Base-by-base conservation (phyloP, 495 filamentous ascomycete genomes). In the Symbiotaphrina buchneri region DNA sequence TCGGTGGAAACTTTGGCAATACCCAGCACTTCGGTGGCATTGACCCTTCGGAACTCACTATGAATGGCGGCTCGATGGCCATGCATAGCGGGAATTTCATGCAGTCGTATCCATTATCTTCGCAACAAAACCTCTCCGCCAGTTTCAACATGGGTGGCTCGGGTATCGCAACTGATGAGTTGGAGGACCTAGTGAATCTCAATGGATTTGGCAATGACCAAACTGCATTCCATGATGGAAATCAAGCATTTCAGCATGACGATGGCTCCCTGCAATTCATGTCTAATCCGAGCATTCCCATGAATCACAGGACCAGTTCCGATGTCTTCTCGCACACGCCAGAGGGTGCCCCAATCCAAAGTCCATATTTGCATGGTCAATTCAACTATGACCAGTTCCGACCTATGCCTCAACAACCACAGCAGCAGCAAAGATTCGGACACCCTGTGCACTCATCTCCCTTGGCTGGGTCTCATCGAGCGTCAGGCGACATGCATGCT, bases 31-130 rank as follows among this genome's bases (percentile, higher is more conserved):
- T 57, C 18, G 52, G 53, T 28, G 69, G 65, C 45, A 71, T 94
- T 38, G 80, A 94, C 43, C 87, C 87, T 2, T 85, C 75, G 27
- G 79, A 87, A 28, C 59, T 97, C 35, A 68, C 70, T 32, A 79
- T 85, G 69, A 28, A 53, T 1, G 44, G 47, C 6, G 52, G 47
- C 18, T 18, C 33, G 21, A 13, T 41, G 23, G 13, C 30, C 10
- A 29, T 33, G 10, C 39, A 41, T 25, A 47, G 44, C 29, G 44
- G 46, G 18, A 43, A 41, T 26, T 38, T 38, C 30, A 30, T 29
- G 34, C 34, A 27, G 27, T 38, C 35, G 2, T 33, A 36, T 18
- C 21, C 30, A 3, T 56, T 41, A 30, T 28, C 38, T 23, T 38
- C 32, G 8, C 33, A 40, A 25, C 35, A 39, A n/a, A 45, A 40